These are phyloP conservation scores for Fusarium haematococcum DNA, from an alignment of 2,329 filamentous ascomycete genomes.

Conservation along the genomic window DNA sequence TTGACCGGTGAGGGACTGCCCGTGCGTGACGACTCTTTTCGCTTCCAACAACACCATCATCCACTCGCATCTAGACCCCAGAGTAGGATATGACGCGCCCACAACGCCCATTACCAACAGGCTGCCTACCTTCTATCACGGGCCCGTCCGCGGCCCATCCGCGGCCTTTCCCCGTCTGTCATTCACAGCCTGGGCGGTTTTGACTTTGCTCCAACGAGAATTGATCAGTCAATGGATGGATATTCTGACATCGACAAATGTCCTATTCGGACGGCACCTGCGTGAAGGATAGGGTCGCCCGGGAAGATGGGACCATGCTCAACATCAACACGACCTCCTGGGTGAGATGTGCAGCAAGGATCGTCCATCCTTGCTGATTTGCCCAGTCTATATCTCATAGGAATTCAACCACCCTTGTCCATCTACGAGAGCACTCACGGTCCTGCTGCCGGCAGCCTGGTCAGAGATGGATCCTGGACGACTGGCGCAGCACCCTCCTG, in stretches of 20 bases:
- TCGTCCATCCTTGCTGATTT: slow-evolving; percentile 25
- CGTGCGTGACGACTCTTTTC: slow-evolving; percentile 40
- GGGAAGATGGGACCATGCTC: slow-evolving; percentile 27
- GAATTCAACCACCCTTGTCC: slow-evolving; percentile 16
- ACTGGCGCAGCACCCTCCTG: slow-evolving; percentile 32
- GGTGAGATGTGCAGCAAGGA: slow-evolving; percentile 24
- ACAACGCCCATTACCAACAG: slow-evolving; percentile 16
- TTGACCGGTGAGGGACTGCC: slow-evolving; percentile 40
- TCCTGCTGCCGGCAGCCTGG: slow-evolving; percentile 29
- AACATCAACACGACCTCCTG: not conserved
- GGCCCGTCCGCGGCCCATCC: slow-evolving; percentile 2
- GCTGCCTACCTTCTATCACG: not conserved
- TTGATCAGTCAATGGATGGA: slow-evolving; percentile 13
- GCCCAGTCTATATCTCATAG: slow-evolving; percentile 25
- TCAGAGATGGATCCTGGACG: slow-evolving; percentile 15
- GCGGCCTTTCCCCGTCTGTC: slow-evolving; percentile 21
- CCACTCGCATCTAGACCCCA: slow-evolving; percentile 41
- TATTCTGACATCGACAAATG: slow-evolving; percentile 17
- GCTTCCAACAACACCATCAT: slow-evolving; percentile 37
- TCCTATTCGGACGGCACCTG: slow-evolving; percentile 13
- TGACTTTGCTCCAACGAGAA: slow-evolving; percentile 23
- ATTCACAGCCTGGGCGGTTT: slow-evolving; percentile 10
- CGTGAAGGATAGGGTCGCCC: slow-evolving; percentile 20
- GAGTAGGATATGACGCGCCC: slow-evolving; percentile 27
- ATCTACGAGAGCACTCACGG: slow-evolving; percentile 8